Conservation (phyloP, 2,329 filamentous ascomycete species). For the Trichoderma sp. region DNA sequence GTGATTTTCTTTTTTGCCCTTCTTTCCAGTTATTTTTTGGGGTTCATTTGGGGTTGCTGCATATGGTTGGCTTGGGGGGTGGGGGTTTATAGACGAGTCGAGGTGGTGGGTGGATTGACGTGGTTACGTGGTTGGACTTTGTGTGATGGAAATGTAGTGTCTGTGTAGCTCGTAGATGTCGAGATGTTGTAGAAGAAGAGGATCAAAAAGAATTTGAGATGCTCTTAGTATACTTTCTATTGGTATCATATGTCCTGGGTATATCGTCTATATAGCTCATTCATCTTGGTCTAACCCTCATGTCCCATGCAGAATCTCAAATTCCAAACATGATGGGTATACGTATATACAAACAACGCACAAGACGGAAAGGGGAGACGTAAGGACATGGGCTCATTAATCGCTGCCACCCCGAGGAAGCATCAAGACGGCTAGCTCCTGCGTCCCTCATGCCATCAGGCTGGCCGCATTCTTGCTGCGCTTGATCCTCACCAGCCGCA, state of each 20-base stretch:
- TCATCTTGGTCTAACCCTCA: constrained; percentile 1
- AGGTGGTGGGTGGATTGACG: not conserved
- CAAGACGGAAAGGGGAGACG: not conserved
- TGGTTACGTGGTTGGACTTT: not conserved
- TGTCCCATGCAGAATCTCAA: constrained; percentile 1
- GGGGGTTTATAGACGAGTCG: not conserved
- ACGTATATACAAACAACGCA: not conserved
- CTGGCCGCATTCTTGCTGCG: constrained; percentile 28
- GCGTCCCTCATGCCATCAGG: not conserved
- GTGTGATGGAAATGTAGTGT: not conserved
- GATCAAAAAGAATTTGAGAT: too few relatives aligned
- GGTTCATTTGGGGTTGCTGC: not conserved
- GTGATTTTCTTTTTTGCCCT: constrained; percentile 2
- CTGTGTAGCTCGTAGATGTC: too few relatives aligned
- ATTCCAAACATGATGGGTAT: constrained; percentile 15
- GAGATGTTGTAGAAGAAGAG: too few relatives aligned
- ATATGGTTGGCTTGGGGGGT: not conserved
- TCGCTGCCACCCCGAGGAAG: not conserved
- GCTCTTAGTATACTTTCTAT: not conserved
- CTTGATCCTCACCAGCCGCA: constrained; percentile 48
- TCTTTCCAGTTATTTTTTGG: constrained; percentile 30
- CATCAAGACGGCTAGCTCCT: not conserved
- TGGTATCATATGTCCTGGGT: constrained; percentile 16
- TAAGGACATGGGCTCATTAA: constrained; percentile 11
- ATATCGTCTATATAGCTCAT: constrained; percentile 13